Base-by-base conservation (phyloP, 2,329 filamentous ascomycete genomes). In the Aspergillus viridinutans region DNA sequence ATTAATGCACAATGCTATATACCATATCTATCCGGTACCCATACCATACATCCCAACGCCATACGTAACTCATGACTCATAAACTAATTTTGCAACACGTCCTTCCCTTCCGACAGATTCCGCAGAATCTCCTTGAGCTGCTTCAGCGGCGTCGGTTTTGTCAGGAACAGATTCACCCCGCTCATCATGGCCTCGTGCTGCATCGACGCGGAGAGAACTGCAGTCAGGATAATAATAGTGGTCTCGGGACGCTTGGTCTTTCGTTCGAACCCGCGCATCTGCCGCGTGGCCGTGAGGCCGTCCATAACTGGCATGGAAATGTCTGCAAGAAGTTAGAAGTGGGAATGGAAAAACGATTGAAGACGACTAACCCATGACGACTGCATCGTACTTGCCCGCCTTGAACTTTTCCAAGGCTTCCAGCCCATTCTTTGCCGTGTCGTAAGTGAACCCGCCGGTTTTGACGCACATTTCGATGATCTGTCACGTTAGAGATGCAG, bases 251-350 rank as follows among this genome's bases (percentile, higher is more conserved):
- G 42, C 20, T 52, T 47, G 2, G 55, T 47, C 3, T 21, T 35
- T 12, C 56, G 58, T 48, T 70, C 69, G 17, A 64, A 63, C n/a
- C 57, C 50, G 14, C 69, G 57, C 49, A 72, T 71, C 43, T 67
- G 53, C 14, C 67, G 64, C 3, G 67, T 68, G 1, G 68, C 63
- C 3, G 61, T 63, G 3, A 71, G 59, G 4, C 70, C 70, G 53
- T 72, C 67, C 69, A 72, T 72, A 7, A 69, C 62, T 1, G 70
- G 70, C 69, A 72, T 72, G 20, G 64, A 69, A n/a, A 71, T 69
- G 52, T 72, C 68, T 69, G 61, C 57, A 26, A 23, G 10, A 25
- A 2, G 4, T 48, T 49, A 26, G 6, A n/a, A 3, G n/a, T 2
- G 1, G 12, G 12, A 35, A 35, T 6, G 12, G 43, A 14, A n/a